Evolutionary conservation across 495 filamentous ascomycete species (phyloP).

Genomic region (Hypoxylon perforatum): DNA sequence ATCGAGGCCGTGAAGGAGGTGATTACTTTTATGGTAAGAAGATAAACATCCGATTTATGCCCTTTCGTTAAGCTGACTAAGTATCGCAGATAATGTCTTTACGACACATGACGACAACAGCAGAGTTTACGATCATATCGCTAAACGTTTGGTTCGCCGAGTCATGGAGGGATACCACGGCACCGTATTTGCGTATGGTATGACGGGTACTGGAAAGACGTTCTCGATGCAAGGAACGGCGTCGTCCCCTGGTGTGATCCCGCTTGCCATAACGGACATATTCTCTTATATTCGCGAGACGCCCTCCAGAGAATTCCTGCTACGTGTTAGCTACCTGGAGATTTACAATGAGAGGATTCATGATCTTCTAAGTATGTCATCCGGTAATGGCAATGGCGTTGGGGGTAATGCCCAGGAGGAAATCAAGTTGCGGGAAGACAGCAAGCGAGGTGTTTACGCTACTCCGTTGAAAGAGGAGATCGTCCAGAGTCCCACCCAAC

Average conservation of each 20-base stretch:
- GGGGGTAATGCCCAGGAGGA: conserved; percentile 74
- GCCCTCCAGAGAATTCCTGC: conserved; percentile 90
- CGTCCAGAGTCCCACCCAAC: conserved; percentile 95
- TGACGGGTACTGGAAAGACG: conserved; percentile 98
- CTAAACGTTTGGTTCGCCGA: conserved; percentile 91
- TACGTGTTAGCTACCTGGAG: conserved; percentile 97
- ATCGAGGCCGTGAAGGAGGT: conserved; percentile 87
- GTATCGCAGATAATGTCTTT: conserved; percentile 87
- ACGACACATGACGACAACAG: conserved; percentile 90
- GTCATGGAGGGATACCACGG: conserved; percentile 99
- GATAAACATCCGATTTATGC: neutral
- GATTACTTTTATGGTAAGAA: conserved; percentile 90
- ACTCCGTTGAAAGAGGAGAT: conserved; percentile 98
- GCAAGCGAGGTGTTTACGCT: conserved; percentile 95
- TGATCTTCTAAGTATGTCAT: conserved; percentile 83
- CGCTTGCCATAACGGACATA: conserved; percentile 96
- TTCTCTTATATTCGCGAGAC: conserved; percentile 99
- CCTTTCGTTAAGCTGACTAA: conserved; percentile 20
- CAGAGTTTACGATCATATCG: conserved; percentile 90
- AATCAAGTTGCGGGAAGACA: conserved; percentile 95
- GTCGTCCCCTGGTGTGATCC: conserved; percentile 96
- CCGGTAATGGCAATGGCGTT: conserved; percentile 55
- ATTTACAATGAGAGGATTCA: conserved; percentile 99
- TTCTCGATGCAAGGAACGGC: conserved; percentile 99
- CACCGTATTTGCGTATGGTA: conserved; percentile 98